Conservation (phyloP, 768 basidiomycete genomes). For the Leccinum barrowsii region DNA sequence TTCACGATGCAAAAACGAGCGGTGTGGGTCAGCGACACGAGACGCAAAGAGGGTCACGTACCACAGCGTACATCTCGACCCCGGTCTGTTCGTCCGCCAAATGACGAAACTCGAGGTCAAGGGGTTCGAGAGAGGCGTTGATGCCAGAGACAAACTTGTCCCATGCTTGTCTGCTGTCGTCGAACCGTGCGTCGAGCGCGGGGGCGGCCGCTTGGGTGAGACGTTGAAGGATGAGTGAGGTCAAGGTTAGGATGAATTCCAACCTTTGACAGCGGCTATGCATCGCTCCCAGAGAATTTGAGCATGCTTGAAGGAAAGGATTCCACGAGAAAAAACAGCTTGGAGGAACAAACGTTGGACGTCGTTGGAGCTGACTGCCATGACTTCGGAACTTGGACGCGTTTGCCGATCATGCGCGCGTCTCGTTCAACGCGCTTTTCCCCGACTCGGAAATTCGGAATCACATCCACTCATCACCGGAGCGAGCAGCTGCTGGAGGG, state of each 20-base stretch:
- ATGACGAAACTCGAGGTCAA: slow-evolving; percentile 71
- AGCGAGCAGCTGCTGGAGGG: too few relatives aligned
- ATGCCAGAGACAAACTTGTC: slow-evolving; percentile 54
- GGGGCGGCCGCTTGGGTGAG: slow-evolving; percentile 48
- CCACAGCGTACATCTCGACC: slow-evolving; percentile 63
- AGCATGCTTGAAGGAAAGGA: slow-evolving; percentile 63
- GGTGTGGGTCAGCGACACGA: not conserved
- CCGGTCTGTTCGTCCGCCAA: slow-evolving; percentile 64
- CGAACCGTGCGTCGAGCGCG: slow-evolving; percentile 42
- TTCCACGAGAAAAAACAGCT: slow-evolving; percentile 66
- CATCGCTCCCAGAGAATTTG: slow-evolving; percentile 66
- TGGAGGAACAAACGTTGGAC: slow-evolving; percentile 79
- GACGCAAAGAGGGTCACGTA: slow-evolving; percentile 33
- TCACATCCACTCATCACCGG: too few relatives aligned
- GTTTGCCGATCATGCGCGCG: not conserved
- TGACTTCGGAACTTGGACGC: slow-evolving; percentile 1
- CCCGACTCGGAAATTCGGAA: not conserved
- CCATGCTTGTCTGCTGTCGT: slow-evolving; percentile 48
- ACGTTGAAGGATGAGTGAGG: not conserved
- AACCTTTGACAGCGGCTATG: slow-evolving; percentile 66
- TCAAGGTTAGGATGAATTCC: not conserved
- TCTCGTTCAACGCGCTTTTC: not conserved
- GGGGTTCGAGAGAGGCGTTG: slow-evolving; percentile 59
- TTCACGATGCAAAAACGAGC: slow-evolving; percentile 24
- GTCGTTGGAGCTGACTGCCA: slow-evolving; percentile 53